Evolutionary conservation across 164 flowering plant genomes (phyloP), one percentile per base, ranked within the genome.

Genomic region (Tetrastigma voinierianum): DNA sequence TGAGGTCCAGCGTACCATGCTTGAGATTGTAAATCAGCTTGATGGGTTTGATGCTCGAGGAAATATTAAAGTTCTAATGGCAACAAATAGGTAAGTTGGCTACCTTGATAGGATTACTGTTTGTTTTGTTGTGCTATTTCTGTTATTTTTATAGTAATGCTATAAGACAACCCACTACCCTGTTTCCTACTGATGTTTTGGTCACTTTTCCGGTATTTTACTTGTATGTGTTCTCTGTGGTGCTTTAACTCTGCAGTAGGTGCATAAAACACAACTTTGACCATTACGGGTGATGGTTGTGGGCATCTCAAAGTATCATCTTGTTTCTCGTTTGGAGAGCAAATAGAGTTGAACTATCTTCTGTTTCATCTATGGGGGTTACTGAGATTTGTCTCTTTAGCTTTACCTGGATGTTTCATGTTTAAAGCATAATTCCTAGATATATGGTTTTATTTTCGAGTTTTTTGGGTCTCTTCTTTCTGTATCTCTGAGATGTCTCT

Each of bases 1-100:
- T 70, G 98, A 95, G 74, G 98, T 95, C 55, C 98, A 95, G 54
- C 85, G 99, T 18, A 90, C 99, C 1, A 95, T 95, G 99, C 97
- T 95, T 79, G 99, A 95, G 76, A 95, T 95, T 74, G 98, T 92
- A 66, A 89, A 92, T 73, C 98, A 95, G 74, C 96, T 92, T 65
- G 96, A 95, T 80, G 98, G 99, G 1, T 95, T 95, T 82, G 99
- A 90, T 82, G 96, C 98, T 54, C 90, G 98, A 46, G 97, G 98
- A 56, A 95, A 92, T 72, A 92, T 95, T 67, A 89, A 95, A 74
- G 99, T 95, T 61, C 80, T 95, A 1, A 95, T 95, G 99, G 99
- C 97, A 56, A 95, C 99, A 59, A 92, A 92, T 68, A 89, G 97
- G 99, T 91, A 15, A 32, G 70, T n/a, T 54, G 10, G 25, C 12